Evolutionary conservation across 495 filamentous ascomycete species (phyloP).

Genomic region (Bathelium albidoporum): DNA sequence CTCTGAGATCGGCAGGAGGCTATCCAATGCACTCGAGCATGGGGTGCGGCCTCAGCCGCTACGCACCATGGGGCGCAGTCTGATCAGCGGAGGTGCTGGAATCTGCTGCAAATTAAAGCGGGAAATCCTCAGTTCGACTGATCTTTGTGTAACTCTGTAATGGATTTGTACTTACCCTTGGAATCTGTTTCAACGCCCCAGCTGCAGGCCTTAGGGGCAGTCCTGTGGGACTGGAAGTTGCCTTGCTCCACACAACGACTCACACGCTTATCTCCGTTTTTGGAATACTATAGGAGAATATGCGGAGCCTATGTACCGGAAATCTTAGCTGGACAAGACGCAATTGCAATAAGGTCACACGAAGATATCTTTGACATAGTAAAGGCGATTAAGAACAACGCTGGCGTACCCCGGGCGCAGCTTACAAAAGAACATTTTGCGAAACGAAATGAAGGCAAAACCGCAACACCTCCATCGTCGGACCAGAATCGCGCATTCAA

Average conservation of each 20-base stretch:
- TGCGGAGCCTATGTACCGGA: conserved; percentile 24
- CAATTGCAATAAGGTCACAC: conserved; percentile 6
- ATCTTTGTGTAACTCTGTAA: conserved; percentile 13
- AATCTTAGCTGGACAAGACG: conserved; percentile 1
- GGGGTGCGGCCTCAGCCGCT: too few species aligned
- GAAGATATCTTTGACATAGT: conserved; percentile 6
- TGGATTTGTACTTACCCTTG: conserved; percentile 27
- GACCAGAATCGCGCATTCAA: conserved; percentile 24
- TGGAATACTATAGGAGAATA: conserved; percentile 26
- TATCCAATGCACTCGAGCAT: too few species aligned
- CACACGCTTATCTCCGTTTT: conserved; percentile 22
- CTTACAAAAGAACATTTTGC: conserved; percentile 5
- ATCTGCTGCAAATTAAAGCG: not conserved
- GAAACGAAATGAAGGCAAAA: not conserved
- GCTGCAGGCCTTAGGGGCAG: conserved; percentile 6
- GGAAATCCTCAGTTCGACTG: conserved; percentile 5
- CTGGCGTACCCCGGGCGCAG: not conserved
- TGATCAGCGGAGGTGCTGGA: not conserved
- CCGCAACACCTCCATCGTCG: conserved; percentile 4
- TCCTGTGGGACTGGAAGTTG: conserved; percentile 13
- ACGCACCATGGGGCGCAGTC: not conserved
- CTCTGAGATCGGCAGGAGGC: not conserved
- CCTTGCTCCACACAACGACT: conserved; percentile 14
- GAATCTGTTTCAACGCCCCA: conserved; percentile 10
- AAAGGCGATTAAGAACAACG: not conserved